Conservation (phyloP, 2,329 filamentous ascomycete genomes). For the Ceratocystis ficicola region DNA sequence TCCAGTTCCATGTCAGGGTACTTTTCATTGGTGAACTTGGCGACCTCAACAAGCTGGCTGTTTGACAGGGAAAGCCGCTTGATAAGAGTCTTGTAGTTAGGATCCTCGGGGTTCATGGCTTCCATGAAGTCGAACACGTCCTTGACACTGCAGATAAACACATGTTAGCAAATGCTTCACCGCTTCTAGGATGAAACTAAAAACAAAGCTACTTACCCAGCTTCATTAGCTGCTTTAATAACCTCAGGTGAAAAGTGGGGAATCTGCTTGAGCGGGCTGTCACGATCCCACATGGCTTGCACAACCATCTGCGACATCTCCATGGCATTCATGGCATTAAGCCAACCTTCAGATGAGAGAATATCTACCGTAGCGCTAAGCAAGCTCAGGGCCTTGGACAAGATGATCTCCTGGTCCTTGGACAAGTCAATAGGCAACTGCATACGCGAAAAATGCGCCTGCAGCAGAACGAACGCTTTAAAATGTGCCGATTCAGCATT, state of each 20-base stretch:
- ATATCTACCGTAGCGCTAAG: slow-evolving; percentile 91
- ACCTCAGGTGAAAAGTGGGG: slow-evolving; percentile 80
- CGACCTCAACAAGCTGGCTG: slow-evolving; percentile 74
- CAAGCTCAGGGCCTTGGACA: slow-evolving; percentile 74
- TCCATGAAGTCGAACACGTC: slow-evolving; percentile 98
- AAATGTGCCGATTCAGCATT: slow-evolving; percentile 92
- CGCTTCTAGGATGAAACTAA: not conserved
- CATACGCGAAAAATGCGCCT: slow-evolving; percentile 96
- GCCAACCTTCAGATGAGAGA: slow-evolving; percentile 83
- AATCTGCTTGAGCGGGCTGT: slow-evolving; percentile 93
- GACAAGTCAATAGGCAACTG: slow-evolving; percentile 88
- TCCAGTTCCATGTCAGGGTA: slow-evolving; percentile 92
- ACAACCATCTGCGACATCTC: slow-evolving; percentile 99
- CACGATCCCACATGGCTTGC: slow-evolving; percentile 97
- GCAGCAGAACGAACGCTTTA: slow-evolving; percentile 93
- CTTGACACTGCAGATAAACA: slow-evolving; percentile 49
- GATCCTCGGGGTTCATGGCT: slow-evolving; percentile 88
- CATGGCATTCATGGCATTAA: slow-evolving; percentile 98
- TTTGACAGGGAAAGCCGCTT: slow-evolving; percentile 68
- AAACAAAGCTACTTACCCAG: slow-evolving; percentile 44
- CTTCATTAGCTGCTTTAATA: slow-evolving; percentile 69
- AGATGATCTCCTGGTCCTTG: slow-evolving; percentile 84
- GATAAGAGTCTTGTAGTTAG: slow-evolving; percentile 65
- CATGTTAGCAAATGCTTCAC: slow-evolving; percentile 28
- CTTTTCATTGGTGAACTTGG: slow-evolving; percentile 87